Evolutionary conservation across 2,329 filamentous ascomycete genomes (phyloP).

Genomic region (Neodidymelliopsis sp.): DNA sequence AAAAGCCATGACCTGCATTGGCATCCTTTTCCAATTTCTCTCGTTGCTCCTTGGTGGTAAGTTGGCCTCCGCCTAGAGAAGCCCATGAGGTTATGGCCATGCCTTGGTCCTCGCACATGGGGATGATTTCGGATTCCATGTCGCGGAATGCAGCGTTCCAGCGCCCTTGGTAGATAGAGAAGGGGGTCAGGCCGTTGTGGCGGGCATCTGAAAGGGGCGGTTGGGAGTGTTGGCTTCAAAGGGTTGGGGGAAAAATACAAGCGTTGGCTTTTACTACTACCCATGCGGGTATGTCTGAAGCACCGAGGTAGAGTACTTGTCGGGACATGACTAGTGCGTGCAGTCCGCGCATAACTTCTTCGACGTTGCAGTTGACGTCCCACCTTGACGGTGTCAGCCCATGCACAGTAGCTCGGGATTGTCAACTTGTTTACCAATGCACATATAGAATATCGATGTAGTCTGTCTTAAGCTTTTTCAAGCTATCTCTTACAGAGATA

Average conservation of each 20-base stretch:
- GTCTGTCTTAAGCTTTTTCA: conserved; percentile 33
- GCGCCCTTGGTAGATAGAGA: conserved; percentile 50
- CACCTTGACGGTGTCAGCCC: conserved; percentile 35
- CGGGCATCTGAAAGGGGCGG: conserved; percentile 35
- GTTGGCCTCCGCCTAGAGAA: conserved; percentile 48
- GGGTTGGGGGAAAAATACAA: neutral
- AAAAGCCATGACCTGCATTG: conserved; percentile 51
- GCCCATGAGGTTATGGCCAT: conserved; percentile 64
- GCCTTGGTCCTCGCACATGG: conserved; percentile 66
- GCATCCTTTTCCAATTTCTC: conserved; percentile 45
- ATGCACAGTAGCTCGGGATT: no score
- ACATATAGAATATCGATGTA: conserved; percentile 65
- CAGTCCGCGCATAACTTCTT: conserved; percentile 51
- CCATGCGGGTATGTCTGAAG: conserved; percentile 52
- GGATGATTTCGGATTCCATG: conserved; percentile 69
- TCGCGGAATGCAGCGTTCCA: conserved; percentile 59
- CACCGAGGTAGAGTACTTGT: conserved; percentile 53
- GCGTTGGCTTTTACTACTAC: conserved; percentile 31
- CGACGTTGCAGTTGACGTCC: conserved; percentile 51
- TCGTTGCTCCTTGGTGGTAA: conserved; percentile 40
- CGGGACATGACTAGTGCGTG: conserved; percentile 48
- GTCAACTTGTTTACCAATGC: conserved; percentile 44
- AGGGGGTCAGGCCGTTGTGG: conserved; percentile 43
- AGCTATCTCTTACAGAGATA: conserved; percentile 14
- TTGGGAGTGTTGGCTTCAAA: neutral